These are phyloP conservation scores for Nannizziopsis arthrosporioides DNA, from an alignment of 2,329 filamentous ascomycete species.

Conservation along the genomic window DNA sequence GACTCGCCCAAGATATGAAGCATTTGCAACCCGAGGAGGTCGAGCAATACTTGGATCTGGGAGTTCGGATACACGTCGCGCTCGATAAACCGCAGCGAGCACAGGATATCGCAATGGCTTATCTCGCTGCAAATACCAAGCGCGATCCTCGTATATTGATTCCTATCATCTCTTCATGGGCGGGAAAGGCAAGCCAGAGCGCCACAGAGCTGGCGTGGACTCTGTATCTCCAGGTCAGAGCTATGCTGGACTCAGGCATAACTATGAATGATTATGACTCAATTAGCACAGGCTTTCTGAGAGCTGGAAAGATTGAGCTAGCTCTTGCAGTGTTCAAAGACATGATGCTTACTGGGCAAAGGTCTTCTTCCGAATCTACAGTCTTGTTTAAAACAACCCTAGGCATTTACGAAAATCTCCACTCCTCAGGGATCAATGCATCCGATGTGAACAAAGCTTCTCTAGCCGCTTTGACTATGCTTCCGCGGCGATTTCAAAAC, in stretches of 20 bases:
- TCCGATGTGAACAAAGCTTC: conserved; percentile 39
- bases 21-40: conserved; percentile 27
- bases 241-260: conserved; percentile 49
- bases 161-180: conserved; percentile 58
- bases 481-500: conserved; percentile 50
- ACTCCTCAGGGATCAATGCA: conserved; percentile 32
- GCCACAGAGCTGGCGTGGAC: conserved; percentile 52
- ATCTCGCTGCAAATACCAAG: conserved; percentile 25
- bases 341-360: conserved; percentile 61
- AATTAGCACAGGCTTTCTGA: conserved; percentile 59
- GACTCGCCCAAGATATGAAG: conserved; percentile 44
- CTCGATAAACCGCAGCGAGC: conserved; percentile 38
- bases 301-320: conserved; percentile 51
- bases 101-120: conserved; percentile 38
- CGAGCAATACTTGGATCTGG: conserved; percentile 37
- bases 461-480: conserved; percentile 38
- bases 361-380: conserved; percentile 34
- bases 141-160: conserved; percentile 37
- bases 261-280: conserved; percentile 65
- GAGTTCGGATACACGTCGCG: conserved; percentile 41
- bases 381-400: conserved; percentile 35
- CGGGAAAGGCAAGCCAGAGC: conserved; percentile 40
- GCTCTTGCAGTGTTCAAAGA: conserved; percentile 72
- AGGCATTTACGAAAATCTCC: conserved; percentile 31
- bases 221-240: conserved; percentile 53